These are phyloP conservation scores for Pyropia yezoensis DNA, from an alignment of 23 red algal species.

Conservation along the genomic window DNA sequence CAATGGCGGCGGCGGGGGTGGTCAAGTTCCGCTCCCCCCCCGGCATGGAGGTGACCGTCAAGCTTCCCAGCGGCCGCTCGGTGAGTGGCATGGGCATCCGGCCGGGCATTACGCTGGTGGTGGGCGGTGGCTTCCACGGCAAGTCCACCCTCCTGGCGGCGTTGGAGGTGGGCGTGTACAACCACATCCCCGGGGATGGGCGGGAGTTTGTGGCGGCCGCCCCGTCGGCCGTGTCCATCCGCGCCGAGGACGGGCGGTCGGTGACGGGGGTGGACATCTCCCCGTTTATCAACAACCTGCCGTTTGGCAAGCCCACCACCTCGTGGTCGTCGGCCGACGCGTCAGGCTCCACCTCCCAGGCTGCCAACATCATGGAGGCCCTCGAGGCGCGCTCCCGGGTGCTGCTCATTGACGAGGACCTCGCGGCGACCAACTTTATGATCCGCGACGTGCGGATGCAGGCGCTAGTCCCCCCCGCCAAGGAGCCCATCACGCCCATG, in stretches of 20 bases:
- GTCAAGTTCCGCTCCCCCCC: slow-evolving; percentile 42
- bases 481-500: slow-evolving; percentile 85
- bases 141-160: slow-evolving; percentile 70
- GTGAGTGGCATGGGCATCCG: slow-evolving; percentile 60
- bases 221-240: slow-evolving; percentile 29
- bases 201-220: slow-evolving; percentile 47
- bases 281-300: slow-evolving; percentile 76
- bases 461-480: slow-evolving; percentile 49
- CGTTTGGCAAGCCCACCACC: slow-evolving; percentile 46
- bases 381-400: slow-evolving; percentile 57
- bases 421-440: slow-evolving; percentile 83
- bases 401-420: slow-evolving; percentile 76
- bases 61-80: slow-evolving; percentile 19
- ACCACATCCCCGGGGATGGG: slow-evolving; percentile 77
- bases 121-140: slow-evolving; percentile 87
- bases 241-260: slow-evolving; percentile 72
- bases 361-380: slow-evolving; percentile 73
- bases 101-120: slow-evolving; percentile 53
- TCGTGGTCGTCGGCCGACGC: slow-evolving; percentile 69
- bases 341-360: slow-evolving; percentile 70
- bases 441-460: slow-evolving; percentile 83
- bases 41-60: slow-evolving; percentile 10
- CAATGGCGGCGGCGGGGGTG: slow-evolving; percentile 11
- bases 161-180: slow-evolving; percentile 69
- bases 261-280: slow-evolving; percentile 67